A percentile compares a stretch with the other conserved stretches of the same genome.
phyloP scores from a whole-genome alignment of 73 alveolate species.

The Tetrahymena borealis region DNA sequence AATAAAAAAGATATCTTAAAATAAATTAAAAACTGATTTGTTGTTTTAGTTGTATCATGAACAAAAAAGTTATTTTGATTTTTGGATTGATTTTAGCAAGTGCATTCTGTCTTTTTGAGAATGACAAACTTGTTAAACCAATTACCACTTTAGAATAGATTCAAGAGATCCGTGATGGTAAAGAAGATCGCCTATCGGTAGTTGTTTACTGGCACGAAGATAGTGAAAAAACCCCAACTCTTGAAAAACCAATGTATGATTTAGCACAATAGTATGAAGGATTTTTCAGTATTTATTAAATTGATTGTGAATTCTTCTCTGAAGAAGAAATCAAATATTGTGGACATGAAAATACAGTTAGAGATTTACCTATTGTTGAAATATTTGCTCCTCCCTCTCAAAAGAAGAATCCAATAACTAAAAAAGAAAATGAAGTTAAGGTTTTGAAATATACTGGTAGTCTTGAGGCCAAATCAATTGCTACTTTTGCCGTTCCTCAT shows the following conservation, averaged over 20 bases:
- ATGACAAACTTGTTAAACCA: not conserved
- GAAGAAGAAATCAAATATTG: not conserved
- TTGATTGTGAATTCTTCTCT: not conserved
- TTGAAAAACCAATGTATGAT: not conserved
- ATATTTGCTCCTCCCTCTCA: not conserved
- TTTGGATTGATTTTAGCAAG: not conserved
- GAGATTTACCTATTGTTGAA: not conserved
- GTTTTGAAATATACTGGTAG: not conserved
- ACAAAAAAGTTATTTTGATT: not conserved
- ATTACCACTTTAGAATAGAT: not conserved
- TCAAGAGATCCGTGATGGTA: not conserved
- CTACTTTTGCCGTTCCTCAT: not conserved
- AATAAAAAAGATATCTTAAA: not conserved
- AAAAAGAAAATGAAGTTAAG: not conserved
- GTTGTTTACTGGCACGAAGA: not conserved
- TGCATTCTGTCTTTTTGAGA: not conserved
- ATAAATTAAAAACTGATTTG: not conserved
- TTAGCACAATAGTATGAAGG: not conserved
- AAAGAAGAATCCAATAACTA: not conserved
- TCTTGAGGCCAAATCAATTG: not conserved
- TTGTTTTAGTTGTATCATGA: not conserved
- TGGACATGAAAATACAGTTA: not conserved
- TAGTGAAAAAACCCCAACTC: not conserved
- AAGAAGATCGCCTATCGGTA: not conserved
- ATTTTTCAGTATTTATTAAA: not conserved